Percentiles rank a stretch among this genome's conserved stretches.
Evolutionary conservation across 2,329 filamentous ascomycete species (phyloP).

Genomic region (Exophiala lecanii-corni): DNA sequence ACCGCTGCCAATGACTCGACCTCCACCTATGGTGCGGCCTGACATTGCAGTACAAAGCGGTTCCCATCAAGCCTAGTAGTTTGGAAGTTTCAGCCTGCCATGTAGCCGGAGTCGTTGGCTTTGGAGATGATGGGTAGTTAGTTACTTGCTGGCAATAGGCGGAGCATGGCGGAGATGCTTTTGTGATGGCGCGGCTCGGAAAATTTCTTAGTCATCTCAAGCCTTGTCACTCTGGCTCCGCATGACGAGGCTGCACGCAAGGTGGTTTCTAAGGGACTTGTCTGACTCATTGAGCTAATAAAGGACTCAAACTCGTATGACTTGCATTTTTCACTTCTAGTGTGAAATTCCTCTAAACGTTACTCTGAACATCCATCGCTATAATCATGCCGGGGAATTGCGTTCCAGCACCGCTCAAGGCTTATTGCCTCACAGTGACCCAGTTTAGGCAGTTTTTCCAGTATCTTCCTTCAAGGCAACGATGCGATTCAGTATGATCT

Average conservation of each 20-base stretch:
- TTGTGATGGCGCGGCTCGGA: neutral
- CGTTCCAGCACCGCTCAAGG: too few relatives aligned
- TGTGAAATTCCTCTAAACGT: too few relatives aligned
- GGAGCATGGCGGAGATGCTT: neutral
- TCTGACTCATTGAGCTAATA: too few relatives aligned
- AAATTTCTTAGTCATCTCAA: conserved; percentile 1
- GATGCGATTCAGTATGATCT: conserved; percentile 83
- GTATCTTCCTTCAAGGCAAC: conserved; percentile 85
- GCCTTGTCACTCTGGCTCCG: neutral
- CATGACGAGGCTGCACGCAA: too few relatives aligned
- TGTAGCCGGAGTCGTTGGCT: too few relatives aligned
- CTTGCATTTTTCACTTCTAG: too few relatives aligned
- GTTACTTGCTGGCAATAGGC: neutral
- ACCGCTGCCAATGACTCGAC: conserved; percentile 82
- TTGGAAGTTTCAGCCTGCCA: conserved; percentile 29
- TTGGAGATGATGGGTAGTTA: too few relatives aligned
- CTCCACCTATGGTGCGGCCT: conserved; percentile 81
- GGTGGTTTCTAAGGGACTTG: too few relatives aligned
- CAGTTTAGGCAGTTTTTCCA: conserved; percentile 50
- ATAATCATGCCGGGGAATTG: too few relatives aligned
- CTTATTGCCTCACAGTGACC: too few relatives aligned
- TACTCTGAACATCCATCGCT: too few relatives aligned
- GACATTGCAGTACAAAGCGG: conserved; percentile 57
- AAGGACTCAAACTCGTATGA: too few relatives aligned
- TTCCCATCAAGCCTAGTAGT: conserved; percentile 28